Base-by-base conservation (phyloP, 1,139 yeast genomes). In the Diutina scorzettiae region DNA sequence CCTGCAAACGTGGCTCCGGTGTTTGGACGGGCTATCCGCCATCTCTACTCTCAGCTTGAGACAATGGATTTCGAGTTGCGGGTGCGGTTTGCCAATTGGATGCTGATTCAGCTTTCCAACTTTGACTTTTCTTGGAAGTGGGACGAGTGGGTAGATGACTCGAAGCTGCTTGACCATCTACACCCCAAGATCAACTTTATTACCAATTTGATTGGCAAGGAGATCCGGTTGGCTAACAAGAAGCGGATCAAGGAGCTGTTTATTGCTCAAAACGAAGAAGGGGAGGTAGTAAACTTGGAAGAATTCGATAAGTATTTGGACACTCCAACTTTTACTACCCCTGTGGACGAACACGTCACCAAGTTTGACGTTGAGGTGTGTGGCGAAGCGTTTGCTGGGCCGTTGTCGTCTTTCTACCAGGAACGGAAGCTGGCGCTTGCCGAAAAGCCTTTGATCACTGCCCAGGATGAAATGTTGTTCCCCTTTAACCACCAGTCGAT, bases 81-180 rank as follows among this genome's bases (percentile, higher is more conserved):
- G 49, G 70, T 76, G 48, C 69, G 91, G 47, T 83, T 77, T 50
- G 66, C 86, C 54, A 94, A 85, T 58, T 93, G 98, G 98, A 81
- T 93, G 70, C 73, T 95, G 3, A 81, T 85, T 45, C 98, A 93
- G 61, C 74, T 93, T 56, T 82, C 95, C 51, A 91, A 91, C 58
- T 93, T 91, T 60, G 89, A 84, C 47, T 93, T 86, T 60, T 84
- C 91, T 39, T 93, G 99, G 99, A 87, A 87, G 56, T 91, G 99
- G 99, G 80, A 77, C 49, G 98, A 89, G 59, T 93, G 98, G 98
- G 77, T 73, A 37, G 60, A 59, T 1, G 83, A 78, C 52, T 70
- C 81, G 0, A 55, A 59, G 25, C 57, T 57, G 41, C 63, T 53
- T 43, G 47, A 51, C 11, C 56, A 64, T 31, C 74, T 73, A 52